A percentile compares a stretch with the other conserved stretches of the same genome.
Conservation (phyloP, 331 rosid species). For the Prunus yedoensis region DNA sequence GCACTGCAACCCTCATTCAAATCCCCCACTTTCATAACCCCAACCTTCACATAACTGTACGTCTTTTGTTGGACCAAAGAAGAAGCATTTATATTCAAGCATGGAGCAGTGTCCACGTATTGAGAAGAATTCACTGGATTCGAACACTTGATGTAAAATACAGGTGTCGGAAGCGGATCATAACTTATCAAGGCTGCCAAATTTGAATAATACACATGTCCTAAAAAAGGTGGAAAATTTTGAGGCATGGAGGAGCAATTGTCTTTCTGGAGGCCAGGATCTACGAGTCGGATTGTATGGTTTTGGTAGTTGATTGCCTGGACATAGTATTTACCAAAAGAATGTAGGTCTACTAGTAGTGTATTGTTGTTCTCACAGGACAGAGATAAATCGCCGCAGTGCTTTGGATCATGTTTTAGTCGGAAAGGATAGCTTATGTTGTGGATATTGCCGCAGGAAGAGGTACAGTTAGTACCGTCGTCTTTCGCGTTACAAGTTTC, state of each 20-base stretch:
- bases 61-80: neutral
- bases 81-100: neutral
- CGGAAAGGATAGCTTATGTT: constrained; percentile 22
- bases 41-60: neutral
- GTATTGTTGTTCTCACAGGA: constrained; percentile 13
- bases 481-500: neutral
- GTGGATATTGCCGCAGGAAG: constrained; percentile 13
- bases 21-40: neutral
- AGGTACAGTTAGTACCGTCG: neutral
- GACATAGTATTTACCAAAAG: neutral
- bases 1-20: neutral
- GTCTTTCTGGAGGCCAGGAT: constrained; percentile 10
- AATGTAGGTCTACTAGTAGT: neutral
- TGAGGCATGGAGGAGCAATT: constrained; percentile 13
- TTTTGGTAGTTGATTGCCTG: constrained; percentile 1
- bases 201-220: too few species aligned
- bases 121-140: neutral
- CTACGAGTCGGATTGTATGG: constrained; percentile 11
- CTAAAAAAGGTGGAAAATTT: too few species aligned
- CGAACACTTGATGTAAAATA: neutral
- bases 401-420: neutral
- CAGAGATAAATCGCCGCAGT: constrained; percentile 5
- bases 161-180: neutral
- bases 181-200: too few species aligned
- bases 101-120: neutral